Percentiles rank a stretch among this genome's conserved stretches.
Conservation (phyloP, 257 asterid genomes). For the Ehretia macrophylla region DNA sequence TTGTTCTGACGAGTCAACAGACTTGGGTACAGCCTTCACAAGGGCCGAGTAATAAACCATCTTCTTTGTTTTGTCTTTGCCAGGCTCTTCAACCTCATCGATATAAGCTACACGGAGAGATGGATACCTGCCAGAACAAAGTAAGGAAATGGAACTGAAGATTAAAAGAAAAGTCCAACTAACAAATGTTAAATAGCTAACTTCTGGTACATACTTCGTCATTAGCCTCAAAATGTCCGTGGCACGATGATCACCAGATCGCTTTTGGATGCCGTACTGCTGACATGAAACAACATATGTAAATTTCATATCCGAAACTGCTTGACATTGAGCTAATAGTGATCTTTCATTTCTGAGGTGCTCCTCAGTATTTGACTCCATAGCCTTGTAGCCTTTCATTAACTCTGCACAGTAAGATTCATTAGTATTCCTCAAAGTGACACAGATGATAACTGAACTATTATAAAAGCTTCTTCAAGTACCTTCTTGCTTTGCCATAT, state of each 20-base stretch:
- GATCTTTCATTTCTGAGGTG: constrained; percentile 66
- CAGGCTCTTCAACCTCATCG: constrained; percentile 84
- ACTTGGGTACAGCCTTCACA: constrained; percentile 88
- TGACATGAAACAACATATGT: constrained; percentile 95
- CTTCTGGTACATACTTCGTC: constrained; percentile 58
- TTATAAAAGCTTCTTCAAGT: constrained; percentile 13
- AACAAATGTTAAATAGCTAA: constrained; percentile 15
- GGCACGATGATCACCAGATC: constrained; percentile 80
- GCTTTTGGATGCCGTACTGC: constrained; percentile 76
- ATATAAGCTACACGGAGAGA: constrained; percentile 94
- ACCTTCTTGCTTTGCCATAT: constrained; percentile 98
- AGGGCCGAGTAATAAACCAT: constrained; percentile 87
- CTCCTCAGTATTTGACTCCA: constrained; percentile 61
- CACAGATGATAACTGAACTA: constrained; percentile 9
- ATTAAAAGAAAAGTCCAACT: constrained; percentile 15
- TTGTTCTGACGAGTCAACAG: constrained; percentile 83
- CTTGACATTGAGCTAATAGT: constrained; percentile 73
- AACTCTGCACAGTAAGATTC: constrained; percentile 45
- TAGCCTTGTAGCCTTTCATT: constrained; percentile 91
- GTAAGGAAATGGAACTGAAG: constrained; percentile 14
- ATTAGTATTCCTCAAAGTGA: constrained; percentile 10
- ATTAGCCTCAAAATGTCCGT: constrained; percentile 84
- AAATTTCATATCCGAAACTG: constrained; percentile 94
- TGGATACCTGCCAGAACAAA: constrained; percentile 73
- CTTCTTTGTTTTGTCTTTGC: constrained; percentile 52